Percentiles rank a stretch among this genome's conserved stretches.
phyloP scores from a whole-genome alignment of 768 basidiomycete genomes.

The Exidia glandulosa region DNA sequence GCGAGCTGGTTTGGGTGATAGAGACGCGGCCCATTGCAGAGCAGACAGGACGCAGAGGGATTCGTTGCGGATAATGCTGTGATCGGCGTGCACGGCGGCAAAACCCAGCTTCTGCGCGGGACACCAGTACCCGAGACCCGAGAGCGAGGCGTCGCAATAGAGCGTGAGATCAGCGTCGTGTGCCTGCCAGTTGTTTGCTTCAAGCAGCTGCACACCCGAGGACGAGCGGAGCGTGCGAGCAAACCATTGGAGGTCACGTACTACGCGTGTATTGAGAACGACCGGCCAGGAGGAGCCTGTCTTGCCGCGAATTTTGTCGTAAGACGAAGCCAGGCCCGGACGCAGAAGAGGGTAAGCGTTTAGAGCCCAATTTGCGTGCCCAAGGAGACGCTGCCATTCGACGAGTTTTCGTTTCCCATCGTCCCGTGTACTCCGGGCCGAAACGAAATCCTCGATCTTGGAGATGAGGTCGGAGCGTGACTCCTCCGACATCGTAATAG shows the following conservation, averaged over 20 bases:
- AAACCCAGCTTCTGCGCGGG: constrained; percentile 4
- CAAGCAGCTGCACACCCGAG: background rate
- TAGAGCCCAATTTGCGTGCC: constrained; percentile 31
- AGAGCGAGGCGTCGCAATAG: constrained; percentile 13
- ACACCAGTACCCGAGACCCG: constrained; percentile 13
- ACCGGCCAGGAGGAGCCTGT: constrained; percentile 4
- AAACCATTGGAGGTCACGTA: constrained; percentile 24
- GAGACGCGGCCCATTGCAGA: background rate
- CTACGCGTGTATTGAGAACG: constrained; percentile 19
- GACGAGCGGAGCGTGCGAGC: background rate
- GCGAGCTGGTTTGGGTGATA: background rate
- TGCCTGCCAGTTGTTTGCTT: background rate
- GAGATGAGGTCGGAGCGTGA: constrained; percentile 11
- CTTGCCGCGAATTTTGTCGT: constrained; percentile 24
- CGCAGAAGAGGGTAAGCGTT: constrained; percentile 28
- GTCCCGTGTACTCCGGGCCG: background rate
- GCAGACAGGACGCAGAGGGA: constrained; percentile 4
- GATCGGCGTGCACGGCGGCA: background rate
- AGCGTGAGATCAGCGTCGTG: constrained; percentile 6
- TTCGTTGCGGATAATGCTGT: constrained; percentile 2
- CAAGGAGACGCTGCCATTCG: constrained; percentile 21
- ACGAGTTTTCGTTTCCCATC: constrained; percentile 9
- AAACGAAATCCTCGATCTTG: constrained; percentile 8
- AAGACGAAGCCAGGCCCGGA: constrained; percentile 22
- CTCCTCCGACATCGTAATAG: constrained; percentile 15